A percentile compares a stretch with the other conserved stretches of the same genome.
These are phyloP conservation scores for Ganoderma boninense DNA, from an alignment of 1,284 basidiomycete genomes.

Conservation along the genomic window DNA sequence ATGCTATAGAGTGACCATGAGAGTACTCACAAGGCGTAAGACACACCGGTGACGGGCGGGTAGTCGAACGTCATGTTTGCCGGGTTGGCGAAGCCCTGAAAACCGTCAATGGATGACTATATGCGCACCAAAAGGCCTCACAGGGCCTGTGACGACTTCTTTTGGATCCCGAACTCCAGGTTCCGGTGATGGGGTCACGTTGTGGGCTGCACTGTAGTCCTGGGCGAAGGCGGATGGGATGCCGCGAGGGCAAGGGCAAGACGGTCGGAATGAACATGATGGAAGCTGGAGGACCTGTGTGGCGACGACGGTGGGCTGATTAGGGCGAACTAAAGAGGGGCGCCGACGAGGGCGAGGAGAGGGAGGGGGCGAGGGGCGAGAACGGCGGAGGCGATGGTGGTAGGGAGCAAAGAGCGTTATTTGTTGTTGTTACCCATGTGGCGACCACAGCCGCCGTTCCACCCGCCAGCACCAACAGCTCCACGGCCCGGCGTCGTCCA, in stretches of 20 bases:
- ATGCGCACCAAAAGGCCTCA: conserved; percentile 50
- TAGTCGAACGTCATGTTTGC: conserved; percentile 82
- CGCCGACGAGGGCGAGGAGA: conserved; percentile 29
- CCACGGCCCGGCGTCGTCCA: neutral
- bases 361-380: conserved; percentile 6
- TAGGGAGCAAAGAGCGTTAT: conserved; percentile 39
- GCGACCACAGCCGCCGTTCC: conserved; percentile 24
- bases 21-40: conserved; percentile 84
- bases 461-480: conserved; percentile 6
- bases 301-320: conserved; percentile 17
- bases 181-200: conserved; percentile 78
- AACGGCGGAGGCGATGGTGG: conserved; percentile 34
- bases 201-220: conserved; percentile 53
- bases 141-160: conserved; percentile 84
- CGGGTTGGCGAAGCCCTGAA: conserved; percentile 85
- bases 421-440: conserved; percentile 37
- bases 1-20: neutral
- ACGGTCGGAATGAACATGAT: conserved; percentile 43
- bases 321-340: conserved; percentile 31
- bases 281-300: conserved; percentile 7
- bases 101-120: conserved; percentile 12
- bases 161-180: conserved; percentile 85
- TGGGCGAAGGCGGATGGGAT: conserved; percentile 48
- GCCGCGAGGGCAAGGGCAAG: conserved; percentile 44
- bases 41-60: conserved; percentile 84